Evolutionary conservation across 2,329 filamentous ascomycete genomes (phyloP), one percentile per base, ranked within the genome.

Genomic region (Venturia aucupariae): DNA sequence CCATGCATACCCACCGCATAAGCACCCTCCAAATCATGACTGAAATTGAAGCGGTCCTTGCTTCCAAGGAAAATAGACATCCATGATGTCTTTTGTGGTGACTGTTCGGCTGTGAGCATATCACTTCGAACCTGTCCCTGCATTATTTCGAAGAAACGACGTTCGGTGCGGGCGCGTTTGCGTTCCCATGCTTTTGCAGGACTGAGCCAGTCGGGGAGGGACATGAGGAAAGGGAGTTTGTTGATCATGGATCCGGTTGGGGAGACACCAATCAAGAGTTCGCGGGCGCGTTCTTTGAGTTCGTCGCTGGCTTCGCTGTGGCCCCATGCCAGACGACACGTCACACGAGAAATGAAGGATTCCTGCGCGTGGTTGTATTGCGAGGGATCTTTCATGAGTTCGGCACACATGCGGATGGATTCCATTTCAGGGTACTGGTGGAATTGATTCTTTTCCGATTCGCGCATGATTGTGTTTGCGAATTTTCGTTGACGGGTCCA

Each of bases 1-100:
- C 77, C 78, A 62, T 79, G 76, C 78, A 80, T 79, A 7, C 78
- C 78, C 19, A 80, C 77, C 61, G 75, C 76, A 66, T 76, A 79
- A 2, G 77, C 76, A 7, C 76, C 77, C 66, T 80, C 78, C 0
- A 76, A 66, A n/a, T 78, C 76, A 38, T 75, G 75, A 19, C 72
- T 70, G 68, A 79, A 79, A 15, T 73, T 75, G 71, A 74, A 78
- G 60, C 73, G 72, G 60, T 68, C 69, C 61, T 73, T 72, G 44
- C 73, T 74, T 51, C 78, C 74, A 1, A 79, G 71, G 67, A 78
- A 79, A 4, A 72, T 75, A 38, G 73, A 72, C 73, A 76, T 79
- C 78, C 78, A 80, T 0, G 76, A 78, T 39, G 69, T 70, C 3
- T 73, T 67, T 3, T 74, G 72, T 39, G 70, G 1, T 4, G 39